phyloP scores from a whole-genome alignment of 1,284 basidiomycete genomes.

The Anthracocystis panici-leucophaei region DNA sequence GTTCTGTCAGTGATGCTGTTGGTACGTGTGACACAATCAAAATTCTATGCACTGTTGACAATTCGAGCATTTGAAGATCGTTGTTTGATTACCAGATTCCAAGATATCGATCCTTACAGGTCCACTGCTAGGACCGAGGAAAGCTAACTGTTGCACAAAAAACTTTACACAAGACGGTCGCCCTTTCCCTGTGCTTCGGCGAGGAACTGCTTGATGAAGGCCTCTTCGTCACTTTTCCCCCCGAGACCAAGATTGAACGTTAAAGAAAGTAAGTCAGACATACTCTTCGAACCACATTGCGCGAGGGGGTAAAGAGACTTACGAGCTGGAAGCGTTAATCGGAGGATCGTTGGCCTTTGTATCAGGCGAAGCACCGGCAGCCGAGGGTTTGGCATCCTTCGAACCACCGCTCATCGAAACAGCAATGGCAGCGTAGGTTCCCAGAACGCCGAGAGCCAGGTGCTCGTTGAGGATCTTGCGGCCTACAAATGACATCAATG shows the following conservation, averaged over 20 bases:
- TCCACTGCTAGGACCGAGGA: too few relatives aligned
- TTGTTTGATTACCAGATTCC: too few relatives aligned
- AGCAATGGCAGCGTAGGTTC: conserved; percentile 53
- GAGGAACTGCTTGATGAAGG: conserved; percentile 68
- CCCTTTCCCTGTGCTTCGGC: conserved; percentile 61
- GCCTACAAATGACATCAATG: conserved; percentile 48
- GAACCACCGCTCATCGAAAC: conserved; percentile 37
- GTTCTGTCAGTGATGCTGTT: too few relatives aligned
- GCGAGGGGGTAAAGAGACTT: conserved; percentile 19
- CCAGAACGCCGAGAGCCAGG: conserved; percentile 61
- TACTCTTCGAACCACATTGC: too few relatives aligned
- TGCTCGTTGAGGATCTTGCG: conserved; percentile 66
- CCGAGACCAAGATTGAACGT: too few relatives aligned
- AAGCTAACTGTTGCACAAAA: too few relatives aligned
- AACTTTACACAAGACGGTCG: conserved; percentile 53
- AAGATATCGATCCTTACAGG: too few relatives aligned
- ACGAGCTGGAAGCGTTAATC: conserved; percentile 62
- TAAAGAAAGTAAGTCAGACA: neutral
- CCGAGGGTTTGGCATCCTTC: conserved; percentile 38
- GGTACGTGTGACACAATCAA: too few relatives aligned
- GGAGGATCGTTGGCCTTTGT: conserved; percentile 48
- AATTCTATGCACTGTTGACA: too few relatives aligned
- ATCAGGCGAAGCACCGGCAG: conserved; percentile 26
- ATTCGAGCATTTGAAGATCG: too few relatives aligned
- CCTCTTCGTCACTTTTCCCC: conserved; percentile 62